Conservation (phyloP, 225 moss, liverwort and hornwort species). For the Physcomitrium patens region DNA sequence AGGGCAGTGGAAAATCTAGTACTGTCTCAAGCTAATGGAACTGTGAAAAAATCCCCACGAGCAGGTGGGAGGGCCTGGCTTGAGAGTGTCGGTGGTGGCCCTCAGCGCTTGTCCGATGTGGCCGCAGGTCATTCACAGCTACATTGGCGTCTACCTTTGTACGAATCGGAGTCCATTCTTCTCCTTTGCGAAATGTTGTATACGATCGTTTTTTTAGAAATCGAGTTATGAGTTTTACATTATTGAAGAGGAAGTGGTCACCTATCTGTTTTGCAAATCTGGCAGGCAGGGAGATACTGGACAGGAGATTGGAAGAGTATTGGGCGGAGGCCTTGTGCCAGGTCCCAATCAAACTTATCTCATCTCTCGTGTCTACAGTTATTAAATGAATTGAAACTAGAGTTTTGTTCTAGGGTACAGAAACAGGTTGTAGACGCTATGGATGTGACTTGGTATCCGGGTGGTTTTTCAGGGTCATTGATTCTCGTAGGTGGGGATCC, state of each 20-base stretch:
- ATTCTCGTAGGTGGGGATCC: conserved; percentile 98
- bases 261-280: conserved; percentile 17
- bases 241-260: background rate
- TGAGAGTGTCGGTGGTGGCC: conserved; percentile 55
- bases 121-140: conserved; percentile 70
- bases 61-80: conserved; percentile 74
- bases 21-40: conserved; percentile 32
- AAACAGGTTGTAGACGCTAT: too few relatives aligned
- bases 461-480: conserved; percentile 74
- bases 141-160: conserved; percentile 88
- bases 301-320: conserved; percentile 83
- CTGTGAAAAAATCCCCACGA: conserved; percentile 38
- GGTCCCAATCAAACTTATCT: conserved; percentile 48
- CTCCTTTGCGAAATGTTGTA: conserved; percentile 1
- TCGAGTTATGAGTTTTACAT: background rate
- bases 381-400: too few relatives aligned
- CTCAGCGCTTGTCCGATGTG: conserved; percentile 86
- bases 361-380: background rate
- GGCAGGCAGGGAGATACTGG: conserved; percentile 84
- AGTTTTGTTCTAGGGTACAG: too few relatives aligned
- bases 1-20: conserved; percentile 87
- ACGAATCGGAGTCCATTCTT: conserved; percentile 30
- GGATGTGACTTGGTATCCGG: background rate
- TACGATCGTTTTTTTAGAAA: background rate
- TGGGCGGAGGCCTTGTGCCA: conserved; percentile 97